These are phyloP conservation scores for Lagenidium sp. DNA, from an alignment of 352 stramenopile species.

Conservation along the genomic window DNA sequence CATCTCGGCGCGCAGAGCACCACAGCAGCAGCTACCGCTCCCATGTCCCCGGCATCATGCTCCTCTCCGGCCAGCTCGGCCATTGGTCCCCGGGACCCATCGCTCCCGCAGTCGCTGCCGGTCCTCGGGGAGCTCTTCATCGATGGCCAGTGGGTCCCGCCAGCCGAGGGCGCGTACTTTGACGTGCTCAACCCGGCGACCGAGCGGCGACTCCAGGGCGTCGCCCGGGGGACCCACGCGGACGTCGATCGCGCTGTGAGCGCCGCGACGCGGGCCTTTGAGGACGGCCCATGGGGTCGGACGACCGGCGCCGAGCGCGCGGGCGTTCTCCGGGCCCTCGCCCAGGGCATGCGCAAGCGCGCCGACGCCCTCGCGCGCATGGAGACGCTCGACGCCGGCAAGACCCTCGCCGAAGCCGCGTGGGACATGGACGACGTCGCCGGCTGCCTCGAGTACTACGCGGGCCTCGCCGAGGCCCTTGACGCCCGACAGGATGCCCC, in stretches of 20 bases:
- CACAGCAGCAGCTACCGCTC: no score
- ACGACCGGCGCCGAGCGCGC: conserved; percentile 38
- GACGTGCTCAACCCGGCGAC: conserved; percentile 50
- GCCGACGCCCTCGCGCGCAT: conserved; percentile 31
- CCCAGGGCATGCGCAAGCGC: conserved; percentile 23
- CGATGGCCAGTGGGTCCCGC: conserved; percentile 40
- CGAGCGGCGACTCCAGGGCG: conserved; percentile 39
- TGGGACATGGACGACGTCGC: conserved; percentile 69
- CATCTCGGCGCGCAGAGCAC: no score
- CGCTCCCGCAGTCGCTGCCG: conserved; percentile 16
- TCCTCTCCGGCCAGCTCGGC: no score
- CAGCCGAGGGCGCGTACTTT: conserved; percentile 28
- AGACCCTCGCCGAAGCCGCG: conserved; percentile 42
- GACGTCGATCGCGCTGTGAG: conserved; percentile 43
- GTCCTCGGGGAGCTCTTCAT: conserved; percentile 54
- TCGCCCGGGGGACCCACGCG: conserved; percentile 27
- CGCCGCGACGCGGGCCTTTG: conserved; percentile 33
- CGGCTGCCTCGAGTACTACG: conserved; percentile 57
- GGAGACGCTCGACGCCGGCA: conserved; percentile 64
- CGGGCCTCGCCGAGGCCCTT: conserved; percentile 30
- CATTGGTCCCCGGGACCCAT: no score
- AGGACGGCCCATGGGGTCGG: conserved; percentile 28
- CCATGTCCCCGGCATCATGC: no score
- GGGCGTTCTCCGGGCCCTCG: conserved; percentile 39
- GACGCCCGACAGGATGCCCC: conserved; percentile 42